phyloP scores from a whole-genome alignment of 2,329 filamentous ascomycete species.

The Botrytis galanthina region DNA sequence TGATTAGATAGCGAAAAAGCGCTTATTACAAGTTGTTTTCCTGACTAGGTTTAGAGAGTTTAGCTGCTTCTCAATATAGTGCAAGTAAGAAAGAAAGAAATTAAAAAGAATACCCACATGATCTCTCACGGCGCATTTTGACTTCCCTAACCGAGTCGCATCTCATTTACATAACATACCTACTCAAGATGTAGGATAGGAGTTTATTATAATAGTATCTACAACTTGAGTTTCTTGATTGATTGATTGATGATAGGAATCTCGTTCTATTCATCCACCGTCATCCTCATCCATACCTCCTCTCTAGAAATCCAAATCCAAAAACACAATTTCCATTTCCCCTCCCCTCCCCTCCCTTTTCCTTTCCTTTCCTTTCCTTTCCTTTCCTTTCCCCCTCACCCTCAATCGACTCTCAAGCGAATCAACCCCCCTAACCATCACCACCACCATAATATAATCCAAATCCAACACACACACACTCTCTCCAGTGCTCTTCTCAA shows the following conservation, averaged over 20 bases:
- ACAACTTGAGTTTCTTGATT: too few relatives aligned
- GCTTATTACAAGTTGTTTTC: background rate
- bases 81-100: background rate
- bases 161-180: background rate
- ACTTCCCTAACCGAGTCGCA: background rate
- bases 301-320: background rate
- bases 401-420: background rate
- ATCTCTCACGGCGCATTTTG: background rate
- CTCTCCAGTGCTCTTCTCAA: background rate
- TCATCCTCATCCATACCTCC: background rate
- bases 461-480: background rate
- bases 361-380: background rate
- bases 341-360: background rate
- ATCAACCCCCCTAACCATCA: background rate
- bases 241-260: background rate
- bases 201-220: background rate
- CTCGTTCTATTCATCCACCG: background rate
- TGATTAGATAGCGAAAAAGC: slow-evolving; percentile 4
- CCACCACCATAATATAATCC: background rate
- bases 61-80: background rate
- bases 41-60: background rate
- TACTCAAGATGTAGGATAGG: background rate
- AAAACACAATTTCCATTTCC: background rate
- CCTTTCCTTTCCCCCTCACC: background rate
- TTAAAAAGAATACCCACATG: background rate